Percentiles rank a stretch among this genome's conserved stretches.
These are phyloP conservation scores for Hericium erinaceus DNA, from an alignment of 768 basidiomycete species.

Conservation along the genomic window DNA sequence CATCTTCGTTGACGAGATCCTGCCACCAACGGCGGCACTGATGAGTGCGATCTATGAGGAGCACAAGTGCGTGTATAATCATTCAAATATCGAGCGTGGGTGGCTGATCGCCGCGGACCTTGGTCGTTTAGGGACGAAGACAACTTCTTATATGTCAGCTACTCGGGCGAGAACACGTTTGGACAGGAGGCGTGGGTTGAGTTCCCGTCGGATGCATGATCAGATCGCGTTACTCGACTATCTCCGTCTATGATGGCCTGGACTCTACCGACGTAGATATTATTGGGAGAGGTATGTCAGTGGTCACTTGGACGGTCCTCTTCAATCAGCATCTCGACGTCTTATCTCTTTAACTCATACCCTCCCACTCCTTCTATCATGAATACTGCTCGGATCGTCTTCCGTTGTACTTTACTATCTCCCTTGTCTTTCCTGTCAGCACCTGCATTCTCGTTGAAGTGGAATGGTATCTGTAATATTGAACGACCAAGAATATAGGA, in stretches of 20 bases:
- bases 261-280: constrained; percentile 5
- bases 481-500: not conserved
- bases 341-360: not conserved
- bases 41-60: constrained; percentile 99
- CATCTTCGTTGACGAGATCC: constrained; percentile 98
- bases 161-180: constrained; percentile 97
- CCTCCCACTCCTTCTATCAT: constrained; percentile 3
- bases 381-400: constrained; percentile 11
- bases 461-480: not conserved
- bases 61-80: constrained; percentile 71
- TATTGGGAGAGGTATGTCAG: not conserved
- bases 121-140: constrained; percentile 77
- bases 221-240: not conserved
- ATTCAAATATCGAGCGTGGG: not conserved
- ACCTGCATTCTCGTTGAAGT: not conserved
- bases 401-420: constrained; percentile 11
- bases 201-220: constrained; percentile 12
- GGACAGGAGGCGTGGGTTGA: constrained; percentile 30
- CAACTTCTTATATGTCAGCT: constrained; percentile 96
- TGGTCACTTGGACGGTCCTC: not conserved
- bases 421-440: not conserved
- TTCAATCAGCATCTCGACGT: not conserved
- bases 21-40: constrained; percentile 94
- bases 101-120: not conserved
- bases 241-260: constrained; percentile 3